Base-by-base conservation (phyloP, 805 yeast genomes). In the Candida hungchunana region DNA sequence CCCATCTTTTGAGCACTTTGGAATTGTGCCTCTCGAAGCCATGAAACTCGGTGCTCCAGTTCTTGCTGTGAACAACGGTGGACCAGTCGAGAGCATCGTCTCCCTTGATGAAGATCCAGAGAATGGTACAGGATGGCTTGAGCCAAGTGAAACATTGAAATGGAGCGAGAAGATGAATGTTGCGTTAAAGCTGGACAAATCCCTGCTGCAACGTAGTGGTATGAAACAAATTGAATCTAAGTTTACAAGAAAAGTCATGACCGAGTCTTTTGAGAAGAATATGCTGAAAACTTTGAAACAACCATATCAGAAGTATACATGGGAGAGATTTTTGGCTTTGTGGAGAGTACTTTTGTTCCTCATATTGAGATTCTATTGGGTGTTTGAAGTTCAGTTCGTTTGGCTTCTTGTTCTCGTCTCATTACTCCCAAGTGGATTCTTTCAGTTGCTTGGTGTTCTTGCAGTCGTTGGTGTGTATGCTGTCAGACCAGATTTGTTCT, bases 11-110 rank as follows among this genome's bases (percentile, higher is more conserved):
- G 98, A 93, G 59, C 99, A 93, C 62, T 93, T 93, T 56, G 99
- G 99, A 11, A 93, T 93, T 45, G 99, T 93, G 8, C 99, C 99
- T 2, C 69, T 93, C 12, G 98, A 93, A 57, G 89, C 96, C 10
- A 89, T 93, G 97, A 70, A 81, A 31, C 68, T 75, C 39, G 82
- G 84, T 19, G 80, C 81, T 0, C 87, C 95, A 0, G 96, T 89
- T 0, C 62, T 93, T 34, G 96, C 96, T 0, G 80, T 82, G 5
- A 77, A 84, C 51, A 77, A 77, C 26, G 99, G 98, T 18, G 99
- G 99, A 0, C 98, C 98, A 0, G 60, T 79, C 23, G 99, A 93
- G 55, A 81, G 96, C 0, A 52, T 68, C 4, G 44, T 53, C 3
- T 55, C 69, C 3, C 40, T 64, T 9, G 62, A 59, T 21, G 32